A percentile compares a stretch with the other conserved stretches of the same genome.
Conservation (phyloP, 1,284 basidiomycete genomes). For the Hymenochaete sp. region DNA sequence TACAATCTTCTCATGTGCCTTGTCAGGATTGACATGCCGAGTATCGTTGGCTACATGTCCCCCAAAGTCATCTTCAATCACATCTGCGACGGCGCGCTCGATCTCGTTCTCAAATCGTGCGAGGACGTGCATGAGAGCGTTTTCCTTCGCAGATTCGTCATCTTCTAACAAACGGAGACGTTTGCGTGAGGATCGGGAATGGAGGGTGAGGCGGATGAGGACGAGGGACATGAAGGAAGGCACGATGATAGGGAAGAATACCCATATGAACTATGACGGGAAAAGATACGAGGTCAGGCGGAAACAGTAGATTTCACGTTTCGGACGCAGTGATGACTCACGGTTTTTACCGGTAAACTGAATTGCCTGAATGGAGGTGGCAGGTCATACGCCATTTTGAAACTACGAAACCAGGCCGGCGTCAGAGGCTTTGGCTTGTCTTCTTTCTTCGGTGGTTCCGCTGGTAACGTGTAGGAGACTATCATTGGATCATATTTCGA, state of each 20-base stretch:
- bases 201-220: constrained; percentile 20
- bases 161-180: constrained; percentile 22
- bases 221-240: constrained; percentile 26
- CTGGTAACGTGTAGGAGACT: constrained; percentile 16
- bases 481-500: constrained; percentile 23
- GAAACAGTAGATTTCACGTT: constrained; percentile 21
- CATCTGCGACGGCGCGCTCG: constrained; percentile 13
- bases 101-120: constrained; percentile 9
- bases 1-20: not conserved
- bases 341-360: constrained; percentile 31
- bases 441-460: constrained; percentile 15
- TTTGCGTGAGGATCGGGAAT: constrained; percentile 20
- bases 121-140: constrained; percentile 17
- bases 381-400: constrained; percentile 18
- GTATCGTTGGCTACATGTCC: not conserved
- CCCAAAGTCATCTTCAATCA: constrained; percentile 11
- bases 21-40: not conserved
- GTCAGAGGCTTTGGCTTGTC: constrained; percentile 17
- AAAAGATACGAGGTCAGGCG: constrained; percentile 26
- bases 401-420: constrained; percentile 15
- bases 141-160: constrained; percentile 12
- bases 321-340: constrained; percentile 30
- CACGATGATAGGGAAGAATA: constrained; percentile 27
- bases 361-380: constrained; percentile 28
- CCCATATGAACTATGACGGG: constrained; percentile 15